Base-by-base conservation (phyloP, 2,329 filamentous ascomycete genomes). In the Peltaster fructicola region DNA sequence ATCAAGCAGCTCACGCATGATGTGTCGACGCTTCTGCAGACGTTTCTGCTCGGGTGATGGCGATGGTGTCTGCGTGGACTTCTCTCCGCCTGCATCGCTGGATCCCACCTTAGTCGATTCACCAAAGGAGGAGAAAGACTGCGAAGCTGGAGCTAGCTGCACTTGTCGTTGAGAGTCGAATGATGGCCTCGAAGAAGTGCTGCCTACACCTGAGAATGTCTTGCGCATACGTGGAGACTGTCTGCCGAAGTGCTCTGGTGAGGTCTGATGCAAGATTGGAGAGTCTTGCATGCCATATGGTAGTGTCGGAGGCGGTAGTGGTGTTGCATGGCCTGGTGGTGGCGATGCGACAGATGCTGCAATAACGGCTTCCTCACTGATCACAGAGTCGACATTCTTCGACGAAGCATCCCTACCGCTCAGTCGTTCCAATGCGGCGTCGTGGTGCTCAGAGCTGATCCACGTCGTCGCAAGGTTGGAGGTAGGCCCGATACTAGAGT, bases 1-100 rank as follows among this genome's bases (percentile, higher is more conserved):
- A 42, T 93, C 82, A 22, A 93, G 66, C 17, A 98, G 59, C 50
- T 98, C 88, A 44, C 85, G 84, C 41, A 95, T 75, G 23, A 90
- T 71, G 46, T 90, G 71, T 27, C 75, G 70, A 11, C 88, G 75
- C 45, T 85, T 77, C 24, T 68, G 68, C 6, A 95, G 58, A n/a
- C 77, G 70, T 31, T 75, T 73, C 31, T 65, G 65, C 35, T 75
- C 47, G 8, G 45, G 45, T 6, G 34, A 36, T 2, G 44, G 40
- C 5, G 46, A 44, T 6, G 23, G 15, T 5, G 33, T 34, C 26
- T 41, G 37, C 24, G 30, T 15, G 16, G 37, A 23, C 21, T 33
- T 34, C 11, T 41, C 37, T 14, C 23, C 22, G 9, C 31, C 32
- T 16, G 35, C 35, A 24, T 45, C 36, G 20, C 45, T 23, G 4